Conservation (phyloP, 345 rosid species). For the Firmiana major region DNA sequence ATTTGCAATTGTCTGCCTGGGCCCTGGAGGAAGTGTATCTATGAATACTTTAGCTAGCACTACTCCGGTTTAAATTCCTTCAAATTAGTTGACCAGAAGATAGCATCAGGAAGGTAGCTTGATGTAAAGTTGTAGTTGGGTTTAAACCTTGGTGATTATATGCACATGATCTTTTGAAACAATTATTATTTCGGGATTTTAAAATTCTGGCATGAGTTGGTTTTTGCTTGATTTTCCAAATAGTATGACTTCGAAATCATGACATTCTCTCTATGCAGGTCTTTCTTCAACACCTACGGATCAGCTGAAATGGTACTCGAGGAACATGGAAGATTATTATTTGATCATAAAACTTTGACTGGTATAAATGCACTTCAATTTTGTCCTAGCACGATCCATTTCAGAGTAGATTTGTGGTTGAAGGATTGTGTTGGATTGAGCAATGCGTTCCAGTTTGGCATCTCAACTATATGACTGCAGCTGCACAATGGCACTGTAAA, state of each 20-base stretch:
- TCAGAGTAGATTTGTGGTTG: neutral
- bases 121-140: neutral
- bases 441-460: neutral
- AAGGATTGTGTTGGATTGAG: neutral
- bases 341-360: neutral
- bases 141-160: neutral
- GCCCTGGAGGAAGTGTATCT: neutral
- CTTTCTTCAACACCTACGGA: neutral
- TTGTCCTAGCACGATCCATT: neutral
- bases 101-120: neutral
- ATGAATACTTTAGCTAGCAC: neutral
- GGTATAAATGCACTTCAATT: neutral
- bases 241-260: neutral
- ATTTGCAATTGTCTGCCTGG: neutral
- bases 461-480: neutral
- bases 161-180: neutral
- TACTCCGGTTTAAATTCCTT: neutral
- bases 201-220: neutral
- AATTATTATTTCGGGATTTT: neutral
- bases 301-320: neutral
- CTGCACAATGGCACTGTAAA: neutral
- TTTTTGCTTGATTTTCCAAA: neutral
- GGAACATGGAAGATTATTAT: neutral
- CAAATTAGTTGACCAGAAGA: neutral
- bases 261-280: slow-evolving; percentile 5